These are phyloP conservation scores for Musa troglodytarum DNA, from an alignment of 176 grass and related monocot species.

Conservation along the genomic window DNA sequence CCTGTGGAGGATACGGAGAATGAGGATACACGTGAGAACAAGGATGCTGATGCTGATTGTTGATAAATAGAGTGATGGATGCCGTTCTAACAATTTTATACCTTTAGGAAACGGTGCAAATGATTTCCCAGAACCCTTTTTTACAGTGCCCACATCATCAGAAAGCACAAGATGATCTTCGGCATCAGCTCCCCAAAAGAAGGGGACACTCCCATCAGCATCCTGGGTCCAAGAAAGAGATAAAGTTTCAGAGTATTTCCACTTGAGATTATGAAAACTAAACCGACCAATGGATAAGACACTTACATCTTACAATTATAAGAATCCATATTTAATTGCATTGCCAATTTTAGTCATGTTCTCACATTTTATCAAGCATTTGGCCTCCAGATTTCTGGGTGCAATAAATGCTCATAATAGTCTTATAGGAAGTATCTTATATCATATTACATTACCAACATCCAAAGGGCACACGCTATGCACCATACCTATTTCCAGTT, in stretches of 20 bases:
- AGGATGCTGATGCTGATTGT: slow-evolving; percentile 3
- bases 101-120: slow-evolving; percentile 35
- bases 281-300: neutral
- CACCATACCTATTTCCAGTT: too few relatives aligned
- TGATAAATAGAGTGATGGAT: neutral
- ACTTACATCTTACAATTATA: too few relatives aligned
- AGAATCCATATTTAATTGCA: too few relatives aligned
- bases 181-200: slow-evolving; percentile 33
- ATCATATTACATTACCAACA: too few relatives aligned
- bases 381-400: too few relatives aligned
- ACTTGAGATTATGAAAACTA: neutral
- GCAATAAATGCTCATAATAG: too few relatives aligned
- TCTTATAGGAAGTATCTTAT: too few relatives aligned
- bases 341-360: too few relatives aligned
- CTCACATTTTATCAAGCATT: too few relatives aligned
- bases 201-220: slow-evolving; percentile 19
- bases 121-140: slow-evolving; percentile 35
- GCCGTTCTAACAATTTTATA: neutral
- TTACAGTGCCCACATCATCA: slow-evolving; percentile 23
- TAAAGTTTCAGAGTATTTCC: neutral
- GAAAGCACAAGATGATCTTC: slow-evolving; percentile 25
- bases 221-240: slow-evolving; percentile 15
- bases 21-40: neutral
- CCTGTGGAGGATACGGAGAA: neutral
- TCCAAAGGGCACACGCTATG: too few relatives aligned